phyloP scores from a whole-genome alignment of 768 basidiomycete species.

The Leccinum fibrillosum region DNA sequence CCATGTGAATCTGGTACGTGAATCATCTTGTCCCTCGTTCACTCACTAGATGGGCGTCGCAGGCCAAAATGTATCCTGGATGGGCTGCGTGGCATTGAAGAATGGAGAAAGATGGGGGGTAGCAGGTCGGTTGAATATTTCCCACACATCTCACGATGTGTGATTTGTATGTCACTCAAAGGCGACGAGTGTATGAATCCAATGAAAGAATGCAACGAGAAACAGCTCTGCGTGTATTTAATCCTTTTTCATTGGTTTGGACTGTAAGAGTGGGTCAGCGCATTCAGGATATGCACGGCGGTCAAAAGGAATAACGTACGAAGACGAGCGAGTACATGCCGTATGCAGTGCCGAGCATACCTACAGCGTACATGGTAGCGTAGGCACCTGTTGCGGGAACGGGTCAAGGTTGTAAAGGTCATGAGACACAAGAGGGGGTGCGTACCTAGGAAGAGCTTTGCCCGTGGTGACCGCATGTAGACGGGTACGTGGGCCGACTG shows the following conservation, averaged over 20 bases:
- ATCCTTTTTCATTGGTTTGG: conserved; percentile 28
- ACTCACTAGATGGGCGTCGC: not conserved
- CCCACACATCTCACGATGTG: not conserved
- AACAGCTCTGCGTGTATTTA: conserved; percentile 19
- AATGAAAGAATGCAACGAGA: conserved; percentile 5
- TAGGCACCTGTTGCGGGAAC: conserved; percentile 48
- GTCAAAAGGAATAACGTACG: conserved; percentile 30
- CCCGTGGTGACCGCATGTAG: conserved; percentile 59
- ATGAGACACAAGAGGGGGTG: not conserved
- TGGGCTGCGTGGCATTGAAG: conserved; percentile 80
- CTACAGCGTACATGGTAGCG: conserved; percentile 49
- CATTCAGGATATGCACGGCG: not conserved
- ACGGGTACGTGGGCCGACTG: conserved; percentile 45
- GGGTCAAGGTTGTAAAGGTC: not conserved
- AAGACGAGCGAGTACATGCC: conserved; percentile 46
- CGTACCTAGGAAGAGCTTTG: conserved; percentile 63
- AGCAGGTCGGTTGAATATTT: not conserved
- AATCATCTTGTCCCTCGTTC: not conserved
- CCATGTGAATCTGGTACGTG: conserved; percentile 60
- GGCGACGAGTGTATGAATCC: conserved; percentile 7
- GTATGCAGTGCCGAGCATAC: conserved; percentile 51
- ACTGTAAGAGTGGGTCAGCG: conserved; percentile 12
- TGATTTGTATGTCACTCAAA: not conserved
- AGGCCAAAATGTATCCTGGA: conserved; percentile 90
- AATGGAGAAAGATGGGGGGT: not conserved